These are phyloP conservation scores for Cryptococcus sp. DNA, from an alignment of 1,284 basidiomycete species.

Conservation along the genomic window DNA sequence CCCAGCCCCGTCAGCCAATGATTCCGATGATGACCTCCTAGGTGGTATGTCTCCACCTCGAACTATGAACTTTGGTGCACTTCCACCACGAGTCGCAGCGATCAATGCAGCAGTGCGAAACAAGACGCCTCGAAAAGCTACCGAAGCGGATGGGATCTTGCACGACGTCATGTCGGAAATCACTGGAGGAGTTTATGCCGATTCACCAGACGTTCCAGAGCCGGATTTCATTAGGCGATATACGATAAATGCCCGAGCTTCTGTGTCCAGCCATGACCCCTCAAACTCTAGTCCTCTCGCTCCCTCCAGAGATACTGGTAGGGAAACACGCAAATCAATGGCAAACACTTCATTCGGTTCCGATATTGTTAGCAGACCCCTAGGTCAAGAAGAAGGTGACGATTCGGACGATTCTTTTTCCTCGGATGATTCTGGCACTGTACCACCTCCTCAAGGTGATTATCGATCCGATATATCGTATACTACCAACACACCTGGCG, in stretches of 20 bases:
- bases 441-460: conserved; percentile 6
- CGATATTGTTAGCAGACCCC: conserved; percentile 18
- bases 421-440: conserved; percentile 7
- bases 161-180: conserved; percentile 44
- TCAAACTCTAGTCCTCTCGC: neutral
- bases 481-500: neutral
- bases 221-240: conserved; percentile 37
- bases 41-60: conserved; percentile 79
- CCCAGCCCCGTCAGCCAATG: conserved; percentile 40
- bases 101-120: conserved; percentile 53
- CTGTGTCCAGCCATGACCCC: neutral
- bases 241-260: conserved; percentile 23
- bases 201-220: conserved; percentile 28
- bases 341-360: conserved; percentile 39
- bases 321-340: conserved; percentile 18
- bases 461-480: neutral
- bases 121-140: conserved; percentile 40
- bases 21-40: conserved; percentile 51
- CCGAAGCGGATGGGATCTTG: conserved; percentile 54
- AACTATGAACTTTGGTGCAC: conserved; percentile 68
- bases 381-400: conserved; percentile 12
- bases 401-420: conserved; percentile 22
- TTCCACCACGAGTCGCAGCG: conserved; percentile 57
- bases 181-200: conserved; percentile 14
- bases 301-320: neutral